Percentiles rank a stretch among this genome's conserved stretches.
Evolutionary conservation across 2,329 filamentous ascomycete genomes (phyloP).

Genomic region (Penicillium expansum): DNA sequence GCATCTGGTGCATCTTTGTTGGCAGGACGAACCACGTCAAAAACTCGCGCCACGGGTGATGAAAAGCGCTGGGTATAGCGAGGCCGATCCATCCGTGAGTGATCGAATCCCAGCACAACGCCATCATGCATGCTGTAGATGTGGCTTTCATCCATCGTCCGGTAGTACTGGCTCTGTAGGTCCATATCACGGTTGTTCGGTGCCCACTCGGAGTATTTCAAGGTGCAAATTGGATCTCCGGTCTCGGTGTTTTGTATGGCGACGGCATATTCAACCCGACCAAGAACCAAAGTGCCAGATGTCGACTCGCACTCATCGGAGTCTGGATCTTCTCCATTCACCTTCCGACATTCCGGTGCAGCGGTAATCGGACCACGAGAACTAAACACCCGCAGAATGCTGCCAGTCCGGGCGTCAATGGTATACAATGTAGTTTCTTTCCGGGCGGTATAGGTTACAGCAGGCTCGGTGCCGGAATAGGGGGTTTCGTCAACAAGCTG

Average conservation of each 20-base stretch:
- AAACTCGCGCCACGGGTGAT: constrained; percentile 80
- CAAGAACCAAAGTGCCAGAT: constrained; percentile 75
- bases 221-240: constrained; percentile 75
- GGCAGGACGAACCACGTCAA: constrained; percentile 77
- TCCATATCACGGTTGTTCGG: constrained; percentile 90
- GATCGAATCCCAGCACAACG: constrained; percentile 75
- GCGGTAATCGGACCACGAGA: constrained; percentile 68
- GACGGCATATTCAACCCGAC: constrained; percentile 85
- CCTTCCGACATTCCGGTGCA: constrained; percentile 70
- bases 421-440: constrained; percentile 90
- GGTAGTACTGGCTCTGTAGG: constrained; percentile 75
- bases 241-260: constrained; percentile 73
- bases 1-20: constrained; percentile 62
- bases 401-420: constrained; percentile 80
- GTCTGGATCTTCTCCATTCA: constrained; percentile 60
- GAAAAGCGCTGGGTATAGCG: constrained; percentile 68
- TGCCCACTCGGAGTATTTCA: constrained; percentile 92
- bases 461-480: constrained; percentile 69
- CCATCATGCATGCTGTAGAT: constrained; percentile 86
- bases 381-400: constrained; percentile 79
- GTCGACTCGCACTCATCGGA: constrained; percentile 71
- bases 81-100: constrained; percentile 54
- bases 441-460: constrained; percentile 83
- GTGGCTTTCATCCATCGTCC: constrained; percentile 81
- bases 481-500: constrained; percentile 81